Evolutionary conservation across 495 filamentous ascomycete genomes (phyloP).

Genomic region (Penicillium roqueforti): DNA sequence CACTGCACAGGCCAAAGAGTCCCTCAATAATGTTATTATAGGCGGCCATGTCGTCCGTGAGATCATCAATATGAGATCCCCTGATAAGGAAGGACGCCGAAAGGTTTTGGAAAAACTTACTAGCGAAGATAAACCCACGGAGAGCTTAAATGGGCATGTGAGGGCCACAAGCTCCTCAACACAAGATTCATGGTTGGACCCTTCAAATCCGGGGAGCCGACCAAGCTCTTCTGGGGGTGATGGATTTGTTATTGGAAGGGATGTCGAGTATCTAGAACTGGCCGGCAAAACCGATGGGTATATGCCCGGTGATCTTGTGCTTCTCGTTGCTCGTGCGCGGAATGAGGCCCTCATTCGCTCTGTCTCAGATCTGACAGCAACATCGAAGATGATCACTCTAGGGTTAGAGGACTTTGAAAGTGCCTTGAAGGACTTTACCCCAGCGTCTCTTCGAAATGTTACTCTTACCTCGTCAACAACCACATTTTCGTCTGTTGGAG

Average conservation of each 20-base stretch:
- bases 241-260: conserved; percentile 62
- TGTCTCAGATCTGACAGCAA: conserved; percentile 34
- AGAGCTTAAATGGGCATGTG: conserved; percentile 35
- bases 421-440: conserved; percentile 88
- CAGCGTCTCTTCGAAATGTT: conserved; percentile 88
- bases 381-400: conserved; percentile 53
- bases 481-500: conserved; percentile 86
- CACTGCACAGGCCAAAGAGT: conserved; percentile 91
- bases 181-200: conserved; percentile 70
- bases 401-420: conserved; percentile 68
- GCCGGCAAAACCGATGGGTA: conserved; percentile 94
- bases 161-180: conserved; percentile 36
- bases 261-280: conserved; percentile 89
- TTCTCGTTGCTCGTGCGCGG: conserved; percentile 80
- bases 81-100: conserved; percentile 85
- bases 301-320: conserved; percentile 89
- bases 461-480: conserved; percentile 85
- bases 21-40: conserved; percentile 72
- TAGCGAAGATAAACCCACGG: conserved; percentile 40
- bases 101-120: conserved; percentile 68
- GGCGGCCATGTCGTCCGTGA: conserved; percentile 78
- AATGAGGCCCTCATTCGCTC: conserved; percentile 87
- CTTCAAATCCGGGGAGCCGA: conserved; percentile 45
- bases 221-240: conserved; percentile 49
- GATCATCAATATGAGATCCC: conserved; percentile 79